Base-by-base conservation (phyloP, 2,329 filamentous ascomycete genomes). In the Pseudocercospora eumusae region DNA sequence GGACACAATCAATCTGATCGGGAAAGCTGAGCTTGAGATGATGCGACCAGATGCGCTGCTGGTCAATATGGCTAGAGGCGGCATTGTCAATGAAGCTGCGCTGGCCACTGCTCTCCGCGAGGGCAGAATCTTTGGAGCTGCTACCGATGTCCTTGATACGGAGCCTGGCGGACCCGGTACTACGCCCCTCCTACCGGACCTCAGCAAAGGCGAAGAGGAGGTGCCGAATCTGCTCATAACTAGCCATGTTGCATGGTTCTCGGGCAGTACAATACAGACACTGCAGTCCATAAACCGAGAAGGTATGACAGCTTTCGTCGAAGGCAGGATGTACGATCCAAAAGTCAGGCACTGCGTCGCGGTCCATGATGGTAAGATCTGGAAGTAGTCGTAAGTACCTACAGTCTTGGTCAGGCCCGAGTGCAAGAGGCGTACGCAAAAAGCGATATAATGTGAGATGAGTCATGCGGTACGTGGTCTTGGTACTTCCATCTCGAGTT, bases 361-460 rank as follows among this genome's bases (percentile, higher is more conserved):
- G 15, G 66, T 68, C 20, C 66, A 68, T 20, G 66, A 68, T 59
- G 66, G 66, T 10, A 64, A 63, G 56, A 66, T 66, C 21, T 68
- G 66, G 66, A 68, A 68, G 27, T 64, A 49, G 27, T 50, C 31
- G 10, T 33, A 33, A 33, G 2, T 2, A 33, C 13, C 31, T 33
- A 3, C 11, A 6, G 11, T 2, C 31, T 33, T 15, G 31, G 2
- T 15, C 31, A 15, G 2, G 4, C 2, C 15, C 13, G 5, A 13
- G 31, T 13, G 11, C 31, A 33, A 36, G 33, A 36, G 28, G 28
- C 10, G 9, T 31, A 10, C 31, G 1, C 2, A 5, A 2, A 15
- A 18, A 18, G 3, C 13, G 1, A 7, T 8, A 9, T 8, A 40
- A 2, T 8, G 36, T 5, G 6, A 18, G 36, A 40, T 40, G 36